Conservation (phyloP, 2,329 filamentous ascomycete species). For the Venturia oleaginea region DNA sequence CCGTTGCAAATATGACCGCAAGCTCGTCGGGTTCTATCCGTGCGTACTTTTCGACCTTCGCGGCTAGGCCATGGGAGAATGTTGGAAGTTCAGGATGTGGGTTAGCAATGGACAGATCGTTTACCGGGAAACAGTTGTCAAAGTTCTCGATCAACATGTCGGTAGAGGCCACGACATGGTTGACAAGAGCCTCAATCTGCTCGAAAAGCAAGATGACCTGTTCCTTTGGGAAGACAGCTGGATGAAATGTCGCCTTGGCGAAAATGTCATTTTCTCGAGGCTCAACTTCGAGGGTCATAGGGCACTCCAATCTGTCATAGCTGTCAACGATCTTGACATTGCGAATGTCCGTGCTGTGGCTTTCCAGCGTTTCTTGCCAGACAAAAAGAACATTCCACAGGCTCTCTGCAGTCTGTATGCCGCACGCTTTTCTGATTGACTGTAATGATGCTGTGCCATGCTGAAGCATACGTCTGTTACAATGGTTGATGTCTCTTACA, state of each 20-base stretch:
- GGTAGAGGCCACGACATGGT: slow-evolving; percentile 32
- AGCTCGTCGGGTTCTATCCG: slow-evolving; percentile 39
- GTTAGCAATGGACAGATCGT: slow-evolving; percentile 33
- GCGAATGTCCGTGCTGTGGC: slow-evolving; percentile 25
- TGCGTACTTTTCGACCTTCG: slow-evolving; percentile 47
- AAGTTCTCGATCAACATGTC: slow-evolving; percentile 28
- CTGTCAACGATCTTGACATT: slow-evolving; percentile 49
- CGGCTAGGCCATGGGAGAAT: slow-evolving; percentile 23
- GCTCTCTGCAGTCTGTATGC: slow-evolving; percentile 43
- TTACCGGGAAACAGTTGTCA: neutral
- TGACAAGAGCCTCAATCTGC: slow-evolving; percentile 51
- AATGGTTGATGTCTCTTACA: slow-evolving; percentile 52
- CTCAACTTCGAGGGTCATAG: slow-evolving; percentile 66
- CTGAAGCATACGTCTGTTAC: slow-evolving; percentile 56
- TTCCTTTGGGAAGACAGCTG: slow-evolving; percentile 41
- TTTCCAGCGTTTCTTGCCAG: slow-evolving; percentile 65
- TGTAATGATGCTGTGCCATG: slow-evolving; percentile 56
- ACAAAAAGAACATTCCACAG: slow-evolving; percentile 75
- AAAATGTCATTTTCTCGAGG: slow-evolving; percentile 42
- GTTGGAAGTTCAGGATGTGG: slow-evolving; percentile 22
- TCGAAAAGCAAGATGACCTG: slow-evolving; percentile 49
- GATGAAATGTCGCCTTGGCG: slow-evolving; percentile 48
- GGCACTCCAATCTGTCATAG: slow-evolving; percentile 68
- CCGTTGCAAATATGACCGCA: slow-evolving; percentile 55
- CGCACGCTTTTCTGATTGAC: slow-evolving; percentile 57